These are phyloP conservation scores for Daldinia caldariorum DNA, from an alignment of 495 filamentous ascomycete genomes.

Conservation along the genomic window DNA sequence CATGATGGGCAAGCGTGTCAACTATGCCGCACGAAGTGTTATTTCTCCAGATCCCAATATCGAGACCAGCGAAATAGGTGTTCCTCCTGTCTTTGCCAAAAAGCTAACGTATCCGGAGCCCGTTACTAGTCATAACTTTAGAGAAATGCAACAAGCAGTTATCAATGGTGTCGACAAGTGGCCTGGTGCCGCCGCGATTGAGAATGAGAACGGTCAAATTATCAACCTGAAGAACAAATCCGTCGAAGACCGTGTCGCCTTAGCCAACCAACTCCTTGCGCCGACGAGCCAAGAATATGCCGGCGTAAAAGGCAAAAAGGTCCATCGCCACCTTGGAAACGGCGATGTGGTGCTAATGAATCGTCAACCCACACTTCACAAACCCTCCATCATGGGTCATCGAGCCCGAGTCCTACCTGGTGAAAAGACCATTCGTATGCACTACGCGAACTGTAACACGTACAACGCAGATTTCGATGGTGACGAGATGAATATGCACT, in stretches of 20 bases:
- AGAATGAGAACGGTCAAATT: slow-evolving; percentile 93
- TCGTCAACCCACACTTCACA: slow-evolving; percentile 98
- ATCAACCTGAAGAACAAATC: slow-evolving; percentile 88
- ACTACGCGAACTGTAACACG: slow-evolving; percentile 99
- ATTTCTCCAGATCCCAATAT: slow-evolving; percentile 99
- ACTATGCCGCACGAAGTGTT: slow-evolving; percentile 96
- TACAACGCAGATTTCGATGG: slow-evolving; percentile 99
- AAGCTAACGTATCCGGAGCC: slow-evolving; percentile 98
- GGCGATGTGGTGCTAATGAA: slow-evolving; percentile 99
- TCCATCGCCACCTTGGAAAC: slow-evolving; percentile 93
- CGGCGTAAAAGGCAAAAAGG: slow-evolving; percentile 90
- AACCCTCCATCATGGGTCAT: slow-evolving; percentile 99
- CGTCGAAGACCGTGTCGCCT: slow-evolving; percentile 80
- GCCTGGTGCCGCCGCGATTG: slow-evolving; percentile 92
- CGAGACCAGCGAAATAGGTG: slow-evolving; percentile 98
- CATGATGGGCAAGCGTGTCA: slow-evolving; percentile 99
- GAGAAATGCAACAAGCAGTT: slow-evolving; percentile 94
- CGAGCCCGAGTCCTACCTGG: slow-evolving; percentile 89
- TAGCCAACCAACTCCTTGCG: slow-evolving; percentile 94
- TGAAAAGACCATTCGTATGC: slow-evolving; percentile 98
- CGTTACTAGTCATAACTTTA: slow-evolving; percentile 96
- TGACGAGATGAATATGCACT: slow-evolving; percentile 99
- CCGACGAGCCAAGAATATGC: slow-evolving; percentile 79
- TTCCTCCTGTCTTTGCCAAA: slow-evolving; percentile 94
- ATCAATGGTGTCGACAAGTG: slow-evolving; percentile 93